Evolutionary conservation across 2,329 filamentous ascomycete species (phyloP).

Genomic region (Clonostachys sp.): DNA sequence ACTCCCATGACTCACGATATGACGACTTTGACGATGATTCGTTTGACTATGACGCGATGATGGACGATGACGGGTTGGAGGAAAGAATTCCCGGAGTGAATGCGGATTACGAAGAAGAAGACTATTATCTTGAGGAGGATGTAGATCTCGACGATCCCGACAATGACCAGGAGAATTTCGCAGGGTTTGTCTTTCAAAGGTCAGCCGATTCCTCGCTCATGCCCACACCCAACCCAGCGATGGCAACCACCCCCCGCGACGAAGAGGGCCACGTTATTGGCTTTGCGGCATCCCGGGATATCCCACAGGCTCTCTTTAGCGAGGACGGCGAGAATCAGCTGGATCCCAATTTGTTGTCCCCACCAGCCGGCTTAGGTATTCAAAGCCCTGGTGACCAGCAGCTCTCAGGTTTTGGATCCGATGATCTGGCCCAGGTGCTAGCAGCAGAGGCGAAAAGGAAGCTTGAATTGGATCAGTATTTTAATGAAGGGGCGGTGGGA

Average conservation of each 20-base stretch:
- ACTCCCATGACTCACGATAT: conserved; percentile 43
- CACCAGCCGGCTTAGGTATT: conserved; percentile 5
- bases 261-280: conserved; percentile 50
- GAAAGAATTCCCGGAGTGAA: conserved; percentile 62
- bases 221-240: conserved; percentile 18
- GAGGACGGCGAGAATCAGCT: background rate
- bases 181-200: conserved; percentile 53
- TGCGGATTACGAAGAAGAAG: conserved; percentile 37
- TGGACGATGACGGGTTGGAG: conserved; percentile 61
- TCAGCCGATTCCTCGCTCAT: conserved; percentile 43
- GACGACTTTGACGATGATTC: conserved; percentile 59
- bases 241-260: conserved; percentile 41
- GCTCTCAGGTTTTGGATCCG: conserved; percentile 1
- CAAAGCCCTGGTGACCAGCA: conserved; percentile 1
- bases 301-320: conserved; percentile 10
- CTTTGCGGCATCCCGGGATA: conserved; percentile 46
- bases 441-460: background rate
- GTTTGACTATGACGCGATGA: conserved; percentile 59
- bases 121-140: conserved; percentile 18
- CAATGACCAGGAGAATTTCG: conserved; percentile 56
- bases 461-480: conserved; percentile 62
- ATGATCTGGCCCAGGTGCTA: conserved; percentile 5
- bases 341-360: conserved; percentile 1
- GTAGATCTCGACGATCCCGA: conserved; percentile 35
- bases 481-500: conserved; percentile 57